Base-by-base conservation (phyloP, 2,329 filamentous ascomycete genomes). In the Fusarium goolgardi region DNA sequence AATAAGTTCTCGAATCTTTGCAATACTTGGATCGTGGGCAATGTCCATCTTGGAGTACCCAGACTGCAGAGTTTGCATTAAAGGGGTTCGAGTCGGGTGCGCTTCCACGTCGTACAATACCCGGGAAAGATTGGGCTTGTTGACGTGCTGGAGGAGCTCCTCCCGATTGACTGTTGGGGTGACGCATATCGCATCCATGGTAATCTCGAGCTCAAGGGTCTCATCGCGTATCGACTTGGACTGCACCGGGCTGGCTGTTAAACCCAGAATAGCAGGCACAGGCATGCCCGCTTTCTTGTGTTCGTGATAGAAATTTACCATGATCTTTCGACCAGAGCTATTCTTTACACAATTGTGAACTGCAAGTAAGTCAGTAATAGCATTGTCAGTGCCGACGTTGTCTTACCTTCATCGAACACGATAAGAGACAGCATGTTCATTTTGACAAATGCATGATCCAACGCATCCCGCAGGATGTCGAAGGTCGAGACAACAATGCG, bases 381-480 rank as follows among this genome's bases (percentile, higher is more conserved):
- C 18, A 43, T 18, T 23, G 2, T 13, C 9, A 27, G 21, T 6
- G 6, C 23, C 7, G 7, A 8, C 27, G 37, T 25, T 31, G 9
- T 65, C 79, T 55, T 75, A 90, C 92, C 92, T 87, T 97, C 94
- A 73, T 97, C 94, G 71, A 97, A 91, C 0, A 97, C 85, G 18
- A 96, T 79, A 6, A 97, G 81, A 7, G 89, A 83, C 23, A 97
- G 78, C 4, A 81, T 81, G 0, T 81, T 75, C 71, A 96, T 85
- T 3, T 76, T 82, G 3, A 97, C 85, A 75, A 96, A 96, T 0
- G 85, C 91, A 78, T 96, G 92, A 2, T 79, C 81, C 40, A 96
- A 81, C 4, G 92, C 92, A 77, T 96, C 91, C 4, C 87, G 80
- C 15, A 97, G 82, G 2, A 96, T 85, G 62, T 91, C 89, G 62